phyloP scores from a whole-genome alignment of 257 asterid species.

The Thymus mandschuricus region DNA sequence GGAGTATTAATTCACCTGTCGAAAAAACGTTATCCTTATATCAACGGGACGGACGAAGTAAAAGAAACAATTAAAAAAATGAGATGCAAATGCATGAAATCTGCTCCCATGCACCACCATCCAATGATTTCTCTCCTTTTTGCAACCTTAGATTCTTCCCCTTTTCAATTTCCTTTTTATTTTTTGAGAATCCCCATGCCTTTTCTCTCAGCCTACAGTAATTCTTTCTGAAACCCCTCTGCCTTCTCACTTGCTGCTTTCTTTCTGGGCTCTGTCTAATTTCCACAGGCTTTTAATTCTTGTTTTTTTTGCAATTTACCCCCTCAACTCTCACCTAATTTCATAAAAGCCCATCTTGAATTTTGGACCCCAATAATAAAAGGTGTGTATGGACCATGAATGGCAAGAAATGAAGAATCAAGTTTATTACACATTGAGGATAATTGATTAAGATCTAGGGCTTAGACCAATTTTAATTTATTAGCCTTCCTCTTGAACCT shows the following conservation, averaged over 20 bases:
- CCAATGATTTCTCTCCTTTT: slow-evolving; percentile 39
- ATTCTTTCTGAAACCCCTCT: slow-evolving; percentile 32
- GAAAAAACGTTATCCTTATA: too few relatives aligned
- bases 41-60: too few relatives aligned
- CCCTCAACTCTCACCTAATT: slow-evolving; percentile 19
- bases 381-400: slow-evolving; percentile 10
- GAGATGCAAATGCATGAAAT: slow-evolving; percentile 10
- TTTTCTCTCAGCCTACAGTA: slow-evolving; percentile 31
- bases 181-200: slow-evolving; percentile 38
- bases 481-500: not conserved
- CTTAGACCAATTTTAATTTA: not conserved
- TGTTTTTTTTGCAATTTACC: slow-evolving; percentile 21
- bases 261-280: slow-evolving; percentile 31
- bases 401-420: not conserved
- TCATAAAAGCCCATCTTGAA: slow-evolving; percentile 1
- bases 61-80: not conserved
- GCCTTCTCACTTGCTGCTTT: slow-evolving; percentile 30
- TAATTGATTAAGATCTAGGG: slow-evolving; percentile 1
- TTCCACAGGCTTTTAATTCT: slow-evolving; percentile 25
- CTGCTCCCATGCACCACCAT: slow-evolving; percentile 14
- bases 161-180: not conserved
- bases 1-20: too few relatives aligned
- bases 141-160: slow-evolving; percentile 39
- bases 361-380: slow-evolving; percentile 1
- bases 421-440: not conserved